Evolutionary conservation across 75 land plant species (phyloP).

Genomic region (Cryptomeria japonica): DNA sequence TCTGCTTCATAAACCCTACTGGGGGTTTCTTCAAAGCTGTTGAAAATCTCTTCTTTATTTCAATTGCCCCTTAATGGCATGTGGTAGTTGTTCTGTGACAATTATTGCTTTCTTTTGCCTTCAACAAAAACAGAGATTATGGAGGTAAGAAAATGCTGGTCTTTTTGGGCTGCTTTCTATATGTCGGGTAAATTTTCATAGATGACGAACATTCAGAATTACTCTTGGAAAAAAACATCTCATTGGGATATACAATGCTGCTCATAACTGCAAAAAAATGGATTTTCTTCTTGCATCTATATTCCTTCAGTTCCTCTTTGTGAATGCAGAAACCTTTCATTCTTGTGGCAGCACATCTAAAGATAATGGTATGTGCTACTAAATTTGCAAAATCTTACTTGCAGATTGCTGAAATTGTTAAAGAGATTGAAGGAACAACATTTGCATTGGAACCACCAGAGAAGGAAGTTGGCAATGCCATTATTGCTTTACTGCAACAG

Average conservation of each 20-base stretch:
- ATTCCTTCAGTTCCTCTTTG: not conserved
- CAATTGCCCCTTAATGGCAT: too few species aligned
- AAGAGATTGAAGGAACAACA: slow-evolving; percentile 41
- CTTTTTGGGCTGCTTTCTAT: not conserved
- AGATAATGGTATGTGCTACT: not conserved
- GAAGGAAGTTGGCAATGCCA: slow-evolving; percentile 67
- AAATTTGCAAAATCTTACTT: slow-evolving; percentile 10
- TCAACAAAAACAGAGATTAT: not conserved
- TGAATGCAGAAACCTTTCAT: not conserved
- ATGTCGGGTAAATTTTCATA: not conserved
- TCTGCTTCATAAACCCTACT: too few species aligned
- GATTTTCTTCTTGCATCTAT: not conserved
- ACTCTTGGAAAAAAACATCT: not conserved
- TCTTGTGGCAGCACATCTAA: not conserved
- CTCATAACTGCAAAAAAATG: not conserved
- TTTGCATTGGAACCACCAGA: slow-evolving; percentile 65
- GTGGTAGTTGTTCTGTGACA: not conserved
- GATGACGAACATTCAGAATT: not conserved
- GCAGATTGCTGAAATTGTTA: slow-evolving; percentile 62
- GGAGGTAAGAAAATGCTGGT: not conserved
- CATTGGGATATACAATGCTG: not conserved
- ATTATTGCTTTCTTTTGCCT: not conserved
- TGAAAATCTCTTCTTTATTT: not conserved
- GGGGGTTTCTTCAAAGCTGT: not conserved
- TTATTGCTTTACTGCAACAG: slow-evolving; percentile 49